phyloP scores from a whole-genome alignment of 805 yeast species.

The Maudiozyma barnettii region DNA sequence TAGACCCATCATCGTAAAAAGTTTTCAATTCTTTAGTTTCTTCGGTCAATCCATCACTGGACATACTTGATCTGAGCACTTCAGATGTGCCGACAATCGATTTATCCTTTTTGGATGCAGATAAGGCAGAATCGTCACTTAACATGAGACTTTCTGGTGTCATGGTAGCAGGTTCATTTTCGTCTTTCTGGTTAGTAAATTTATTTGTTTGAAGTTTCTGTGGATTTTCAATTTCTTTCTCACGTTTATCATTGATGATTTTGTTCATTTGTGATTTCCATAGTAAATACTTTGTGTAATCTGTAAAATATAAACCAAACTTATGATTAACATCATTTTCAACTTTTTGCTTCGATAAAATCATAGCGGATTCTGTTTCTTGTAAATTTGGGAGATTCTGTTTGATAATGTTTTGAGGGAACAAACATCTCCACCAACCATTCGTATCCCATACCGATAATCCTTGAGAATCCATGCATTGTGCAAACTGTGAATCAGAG shows the following conservation, averaged over 20 bases:
- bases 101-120: conserved; percentile 4
- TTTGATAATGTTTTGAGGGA: conserved; percentile 45
- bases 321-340: conserved; percentile 35
- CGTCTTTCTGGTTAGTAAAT: not conserved
- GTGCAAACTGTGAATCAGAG: conserved; percentile 44
- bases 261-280: conserved; percentile 56
- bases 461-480: conserved; percentile 60
- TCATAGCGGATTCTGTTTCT: conserved; percentile 24
- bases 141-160: conserved; percentile 24
- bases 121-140: conserved; percentile 1
- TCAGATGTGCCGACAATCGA: conserved; percentile 33
- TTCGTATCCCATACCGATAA: conserved; percentile 69
- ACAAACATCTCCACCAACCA: conserved; percentile 87
- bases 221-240: not conserved
- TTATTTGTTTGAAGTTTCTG: not conserved
- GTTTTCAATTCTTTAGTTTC: conserved; percentile 31
- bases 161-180: not conserved
- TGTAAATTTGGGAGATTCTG: conserved; percentile 17
- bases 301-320: conserved; percentile 53
- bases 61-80: conserved; percentile 29
- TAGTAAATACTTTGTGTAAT: conserved; percentile 52
- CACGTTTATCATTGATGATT: conserved; percentile 27
- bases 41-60: conserved; percentile 36
- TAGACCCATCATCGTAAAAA: conserved; percentile 36
- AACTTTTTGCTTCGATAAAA: conserved; percentile 53